Evolutionary conservation across 805 yeast genomes (phyloP).

Genomic region (Spathaspora arborariae): DNA sequence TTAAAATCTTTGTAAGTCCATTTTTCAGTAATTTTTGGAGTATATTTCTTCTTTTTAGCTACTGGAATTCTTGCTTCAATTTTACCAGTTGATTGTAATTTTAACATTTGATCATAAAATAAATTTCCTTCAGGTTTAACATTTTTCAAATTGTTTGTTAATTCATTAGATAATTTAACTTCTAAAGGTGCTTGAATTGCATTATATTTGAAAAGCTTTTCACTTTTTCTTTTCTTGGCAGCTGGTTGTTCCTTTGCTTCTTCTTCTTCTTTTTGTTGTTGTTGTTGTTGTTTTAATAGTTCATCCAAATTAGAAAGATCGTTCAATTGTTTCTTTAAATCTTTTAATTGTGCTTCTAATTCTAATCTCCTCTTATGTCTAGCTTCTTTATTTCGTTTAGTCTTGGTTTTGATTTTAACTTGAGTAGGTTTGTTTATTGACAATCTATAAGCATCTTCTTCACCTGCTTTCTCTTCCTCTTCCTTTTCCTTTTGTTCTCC

Average conservation of each 20-base stretch:
- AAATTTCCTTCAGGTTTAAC: conserved; percentile 89
- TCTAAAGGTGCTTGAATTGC: conserved; percentile 48
- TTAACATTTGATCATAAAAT: conserved; percentile 75
- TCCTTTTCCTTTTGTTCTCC: no score
- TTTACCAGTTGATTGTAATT: conserved; percentile 79
- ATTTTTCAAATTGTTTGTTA: conserved; percentile 78
- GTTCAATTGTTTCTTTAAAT: conserved; percentile 54
- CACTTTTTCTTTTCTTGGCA: conserved; percentile 19
- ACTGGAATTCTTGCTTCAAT: conserved; percentile 80
- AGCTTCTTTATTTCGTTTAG: conserved; percentile 70
- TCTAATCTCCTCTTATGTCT: conserved; percentile 56
- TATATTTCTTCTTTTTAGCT: conserved; percentile 60
- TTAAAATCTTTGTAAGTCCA: conserved; percentile 91
- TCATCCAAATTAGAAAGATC: conserved; percentile 48
- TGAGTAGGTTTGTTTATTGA: conserved; percentile 72
- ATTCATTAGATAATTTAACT: conserved; percentile 84
- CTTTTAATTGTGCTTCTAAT: conserved; percentile 55
- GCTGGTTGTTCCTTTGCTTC: conserved; percentile 18
- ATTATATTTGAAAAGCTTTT: conserved; percentile 41
- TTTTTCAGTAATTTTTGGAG: conserved; percentile 80
- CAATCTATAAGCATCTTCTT: conserved; percentile 38
- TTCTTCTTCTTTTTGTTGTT: conserved; percentile 22
- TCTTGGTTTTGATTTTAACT: conserved; percentile 68
- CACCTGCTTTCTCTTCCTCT: conserved; percentile 28
- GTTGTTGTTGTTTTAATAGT: conserved; percentile 12